phyloP scores from a whole-genome alignment of 2,329 filamentous ascomycete genomes.

The Thyridium curvatum region DNA sequence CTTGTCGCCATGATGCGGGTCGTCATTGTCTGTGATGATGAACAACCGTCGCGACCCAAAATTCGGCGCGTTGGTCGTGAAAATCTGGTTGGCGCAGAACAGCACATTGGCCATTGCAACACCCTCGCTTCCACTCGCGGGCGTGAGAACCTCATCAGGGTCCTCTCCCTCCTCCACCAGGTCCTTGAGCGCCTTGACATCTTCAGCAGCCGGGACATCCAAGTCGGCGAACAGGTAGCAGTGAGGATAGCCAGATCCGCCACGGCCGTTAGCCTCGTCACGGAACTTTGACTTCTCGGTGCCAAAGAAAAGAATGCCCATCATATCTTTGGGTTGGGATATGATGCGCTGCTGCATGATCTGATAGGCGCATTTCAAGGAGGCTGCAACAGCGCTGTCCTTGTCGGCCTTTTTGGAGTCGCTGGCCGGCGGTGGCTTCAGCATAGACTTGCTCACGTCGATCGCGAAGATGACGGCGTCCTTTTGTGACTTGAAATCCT shows the following conservation, averaged over 20 bases:
- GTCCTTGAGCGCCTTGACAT: constrained; percentile 73
- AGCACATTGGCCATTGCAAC: constrained; percentile 83
- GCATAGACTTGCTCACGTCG: constrained; percentile 84
- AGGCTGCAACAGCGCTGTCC: constrained; percentile 74
- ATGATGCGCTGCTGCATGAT: constrained; percentile 99
- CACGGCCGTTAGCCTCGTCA: constrained; percentile 52
- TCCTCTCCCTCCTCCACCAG: constrained; percentile 76
- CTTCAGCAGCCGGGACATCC: constrained; percentile 77
- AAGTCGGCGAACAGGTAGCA: constrained; percentile 90
- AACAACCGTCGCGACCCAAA: constrained; percentile 92
- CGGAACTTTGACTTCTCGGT: constrained; percentile 80
- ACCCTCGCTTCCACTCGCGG: constrained; percentile 51
- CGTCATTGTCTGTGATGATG: constrained; percentile 89
- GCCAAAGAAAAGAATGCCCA: constrained; percentile 88
- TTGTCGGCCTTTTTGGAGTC: constrained; percentile 70
- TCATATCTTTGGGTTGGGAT: constrained; percentile 93
- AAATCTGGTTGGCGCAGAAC: constrained; percentile 93
- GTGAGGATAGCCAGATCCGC: constrained; percentile 69
- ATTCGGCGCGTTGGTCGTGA: constrained; percentile 90
- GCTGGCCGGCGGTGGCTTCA: constrained; percentile 56
- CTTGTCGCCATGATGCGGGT: constrained; percentile 72
- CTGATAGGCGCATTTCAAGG: constrained; percentile 88
- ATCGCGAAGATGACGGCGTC: constrained; percentile 98
- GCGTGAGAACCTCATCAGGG: constrained; percentile 60
- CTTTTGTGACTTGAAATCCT: constrained; percentile 88